These are phyloP conservation scores for Aspergillus nomiae DNA, from an alignment of 2,329 filamentous ascomycete genomes.

Conservation along the genomic window DNA sequence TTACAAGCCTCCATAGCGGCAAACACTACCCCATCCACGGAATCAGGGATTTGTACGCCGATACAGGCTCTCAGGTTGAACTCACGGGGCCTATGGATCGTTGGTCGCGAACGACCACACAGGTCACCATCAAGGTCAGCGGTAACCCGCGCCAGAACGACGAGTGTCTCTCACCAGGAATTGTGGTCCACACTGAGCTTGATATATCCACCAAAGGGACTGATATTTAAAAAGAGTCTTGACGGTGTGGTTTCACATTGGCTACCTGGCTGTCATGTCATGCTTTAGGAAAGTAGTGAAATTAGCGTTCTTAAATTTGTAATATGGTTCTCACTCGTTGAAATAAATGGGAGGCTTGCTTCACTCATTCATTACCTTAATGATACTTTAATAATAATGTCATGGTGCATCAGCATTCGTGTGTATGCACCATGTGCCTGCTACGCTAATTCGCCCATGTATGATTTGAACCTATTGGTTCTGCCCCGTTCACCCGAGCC, in stretches of 20 bases:
- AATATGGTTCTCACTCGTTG: not conserved
- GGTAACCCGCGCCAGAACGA: not conserved
- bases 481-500: too few species aligned
- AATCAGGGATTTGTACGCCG: not conserved
- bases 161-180: not conserved
- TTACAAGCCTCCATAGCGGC: not conserved
- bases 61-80: not conserved
- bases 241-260: not conserved
- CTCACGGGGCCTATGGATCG: not conserved
- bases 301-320: not conserved
- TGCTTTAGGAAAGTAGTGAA: not conserved
- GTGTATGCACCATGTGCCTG: too few species aligned
- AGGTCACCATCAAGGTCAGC: not conserved
- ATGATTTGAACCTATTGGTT: too few species aligned
- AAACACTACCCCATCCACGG: not conserved
- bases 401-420: too few species aligned
- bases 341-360: not conserved
- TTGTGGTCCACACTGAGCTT: not conserved
- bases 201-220: not conserved
- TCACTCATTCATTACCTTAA: not conserved
- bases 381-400: too few species aligned
- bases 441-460: too few species aligned
- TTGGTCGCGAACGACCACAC: not conserved
- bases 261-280: not conserved
- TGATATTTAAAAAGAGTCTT: not conserved